Base-by-base conservation (phyloP, 164 flowering plant genomes). In the Taxillus chinensis region DNA sequence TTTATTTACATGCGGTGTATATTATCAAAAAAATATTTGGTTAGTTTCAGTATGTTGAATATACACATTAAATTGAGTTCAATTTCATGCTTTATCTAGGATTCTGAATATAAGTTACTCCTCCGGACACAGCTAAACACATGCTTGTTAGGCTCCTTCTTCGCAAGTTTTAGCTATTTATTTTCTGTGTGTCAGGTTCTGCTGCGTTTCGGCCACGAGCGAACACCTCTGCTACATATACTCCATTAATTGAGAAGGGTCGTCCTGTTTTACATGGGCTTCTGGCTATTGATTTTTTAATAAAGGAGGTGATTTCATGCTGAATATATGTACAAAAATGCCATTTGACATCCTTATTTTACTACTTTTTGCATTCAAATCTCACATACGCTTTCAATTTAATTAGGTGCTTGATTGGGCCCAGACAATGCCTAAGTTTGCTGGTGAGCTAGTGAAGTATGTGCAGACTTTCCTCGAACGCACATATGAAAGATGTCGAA, bases 171-270 rank as follows among this genome's bases (percentile, higher is more conserved):
- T 2, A 40, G 52, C 54, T 51, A 41, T 17, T 46, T 68, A 59
- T 56, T 76, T 27, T 27, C 27, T 27, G 27, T 0, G 27, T 27
- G 27, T 17, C 77, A 95, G 99, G 98, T 78, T 96, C 98, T 39
- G 99, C 99, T 72, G 96, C 99, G 67, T 95, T 95, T 73, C 79
- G 98, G 59, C 98, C 99, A 45, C 84, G 99, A 17, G 89, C 95
- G 48, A 87, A 86, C 73, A 75, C 86, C 64, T 68, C 80, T 65
- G 73, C 85, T 49, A 60, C 80, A 45, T 95, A 95, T 75, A 80
- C 79, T 64, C 76, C 90, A 67, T 77, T 69, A 7, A 60, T 91
- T 57, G 95, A 84, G 73, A 92, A 84, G 76, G 99, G 98, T 43
- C 82, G 99, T 51, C 98, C 98, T 51, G 85, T 95, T 64, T 75